Evolutionary conservation across 495 filamentous ascomycete species (phyloP), one percentile per base, ranked within the genome.

Genomic region (Penicillium subrubescens): DNA sequence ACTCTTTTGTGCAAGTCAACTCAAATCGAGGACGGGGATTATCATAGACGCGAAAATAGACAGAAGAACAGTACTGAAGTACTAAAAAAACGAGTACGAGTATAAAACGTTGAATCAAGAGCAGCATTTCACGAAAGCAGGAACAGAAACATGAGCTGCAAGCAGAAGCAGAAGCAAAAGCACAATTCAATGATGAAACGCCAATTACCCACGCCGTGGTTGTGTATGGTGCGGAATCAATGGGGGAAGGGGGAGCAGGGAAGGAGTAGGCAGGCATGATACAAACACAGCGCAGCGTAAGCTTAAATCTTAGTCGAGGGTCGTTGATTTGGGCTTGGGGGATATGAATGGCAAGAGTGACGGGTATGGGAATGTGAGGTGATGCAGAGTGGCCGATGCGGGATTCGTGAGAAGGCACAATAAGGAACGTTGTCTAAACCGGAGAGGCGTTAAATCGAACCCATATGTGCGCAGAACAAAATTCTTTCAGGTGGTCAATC

Each of bases 401-500:
- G 60, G 63, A 65, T 67, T 53, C 64, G 60, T 60, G n/a, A 57
- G 44, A n/a, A 17, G 56, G 25, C 41, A 61, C 51, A 41, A 54
- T 35, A 57, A 62, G 31, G 61, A 63, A 55, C 25, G 43, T 59
- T 59, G 50, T 33, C 57, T 61, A 67, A 75, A 69, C 64, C 70
- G 64, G 65, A 70, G 64, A 58, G 64, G 72, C 66, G 64, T 61
- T 39, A 76, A 69, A 74, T 73, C 61, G 61, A 39, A 71, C 70
- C 68, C 69, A 76, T 75, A 78, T 78, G 75, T 75, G 75, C 69
- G 70, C 69, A 66, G 67, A 67, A 64, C 66, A 71, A 71, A 60
- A 73, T 68, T 68, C 67, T 71, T 60, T 34, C 37, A 57, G 29
- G 43, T 35, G 39, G 39, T 46, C 25, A 50, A 44, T 46, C 25